These are phyloP conservation scores for Phytophthora pini DNA, from an alignment of 352 stramenopile species.

Conservation along the genomic window DNA sequence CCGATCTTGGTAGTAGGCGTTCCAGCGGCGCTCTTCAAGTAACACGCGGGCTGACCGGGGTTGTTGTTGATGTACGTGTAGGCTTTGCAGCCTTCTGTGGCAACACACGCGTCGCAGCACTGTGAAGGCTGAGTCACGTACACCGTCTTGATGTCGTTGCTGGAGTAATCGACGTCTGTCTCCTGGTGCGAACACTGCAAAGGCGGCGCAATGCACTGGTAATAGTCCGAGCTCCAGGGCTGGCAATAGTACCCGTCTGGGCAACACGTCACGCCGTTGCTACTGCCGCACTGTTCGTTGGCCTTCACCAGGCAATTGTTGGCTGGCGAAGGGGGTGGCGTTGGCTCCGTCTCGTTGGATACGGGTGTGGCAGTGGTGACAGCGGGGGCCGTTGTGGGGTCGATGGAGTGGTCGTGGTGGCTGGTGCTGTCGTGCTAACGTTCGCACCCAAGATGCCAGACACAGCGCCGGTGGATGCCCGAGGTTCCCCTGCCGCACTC, in stretches of 20 bases:
- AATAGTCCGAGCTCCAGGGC: slow-evolving; percentile 44
- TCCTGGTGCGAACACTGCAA: slow-evolving; percentile 34
- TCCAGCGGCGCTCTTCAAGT: slow-evolving; percentile 39
- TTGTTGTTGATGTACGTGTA: slow-evolving; percentile 60
- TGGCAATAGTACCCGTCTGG: slow-evolving; percentile 47
- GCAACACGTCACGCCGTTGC: slow-evolving; percentile 34
- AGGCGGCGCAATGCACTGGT: slow-evolving; percentile 41
- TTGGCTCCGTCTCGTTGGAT: slow-evolving; percentile 17
- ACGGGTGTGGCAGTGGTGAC: slow-evolving; percentile 5
- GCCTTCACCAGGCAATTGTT: too few species aligned
- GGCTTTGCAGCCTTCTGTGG: slow-evolving; percentile 39
- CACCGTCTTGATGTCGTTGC: slow-evolving; percentile 52
- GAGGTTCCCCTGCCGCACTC: slow-evolving; percentile 18
- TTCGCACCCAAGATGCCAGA: slow-evolving; percentile 35
- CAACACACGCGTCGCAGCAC: slow-evolving; percentile 50
- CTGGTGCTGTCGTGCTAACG: slow-evolving; percentile 12
- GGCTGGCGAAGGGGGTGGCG: slow-evolving; percentile 14
- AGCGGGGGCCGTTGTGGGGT: background rate
- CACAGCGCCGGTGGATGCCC: slow-evolving; percentile 28
- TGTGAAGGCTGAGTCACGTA: slow-evolving; percentile 44
- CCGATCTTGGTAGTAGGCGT: slow-evolving; percentile 26
- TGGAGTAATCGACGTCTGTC: slow-evolving; percentile 45
- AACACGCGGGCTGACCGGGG: slow-evolving; percentile 30
- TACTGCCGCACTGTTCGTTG: slow-evolving; percentile 27
- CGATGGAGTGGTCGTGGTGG: background rate